Evolutionary conservation across 495 filamentous ascomycete genomes (phyloP).

Genomic region (Aspergillus haitiensis): DNA sequence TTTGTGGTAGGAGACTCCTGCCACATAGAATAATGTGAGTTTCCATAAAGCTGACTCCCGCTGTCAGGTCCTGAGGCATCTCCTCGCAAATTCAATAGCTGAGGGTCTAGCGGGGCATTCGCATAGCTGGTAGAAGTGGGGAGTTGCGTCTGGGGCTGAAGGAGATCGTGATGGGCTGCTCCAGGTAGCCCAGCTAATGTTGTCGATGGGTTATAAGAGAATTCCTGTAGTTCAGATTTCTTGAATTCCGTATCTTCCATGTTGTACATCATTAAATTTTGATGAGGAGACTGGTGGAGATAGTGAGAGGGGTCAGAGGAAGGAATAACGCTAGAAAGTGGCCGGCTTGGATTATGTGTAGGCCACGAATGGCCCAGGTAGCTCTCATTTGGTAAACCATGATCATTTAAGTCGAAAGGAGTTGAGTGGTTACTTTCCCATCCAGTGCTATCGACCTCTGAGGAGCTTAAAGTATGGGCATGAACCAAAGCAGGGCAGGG

Average conservation of each 20-base stretch:
- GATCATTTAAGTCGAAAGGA: slow-evolving; percentile 34
- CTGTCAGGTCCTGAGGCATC: slow-evolving; percentile 11
- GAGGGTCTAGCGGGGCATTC: slow-evolving; percentile 47
- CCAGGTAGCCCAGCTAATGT: slow-evolving; percentile 55
- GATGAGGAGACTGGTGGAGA: slow-evolving; percentile 56
- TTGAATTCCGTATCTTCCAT: slow-evolving; percentile 35
- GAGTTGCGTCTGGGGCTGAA: slow-evolving; percentile 38
- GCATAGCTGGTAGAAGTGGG: slow-evolving; percentile 22
- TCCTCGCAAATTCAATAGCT: slow-evolving; percentile 37
- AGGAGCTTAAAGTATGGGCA: slow-evolving; percentile 28
- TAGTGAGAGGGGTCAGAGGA: slow-evolving; percentile 57
- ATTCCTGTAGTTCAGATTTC: slow-evolving; percentile 33
- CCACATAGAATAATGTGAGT: slow-evolving; percentile 23
- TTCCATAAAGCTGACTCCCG: slow-evolving; percentile 17
- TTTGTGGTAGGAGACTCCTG: slow-evolving; percentile 20
- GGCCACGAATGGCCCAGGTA: slow-evolving; percentile 37
- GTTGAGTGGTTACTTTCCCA: slow-evolving; percentile 37
- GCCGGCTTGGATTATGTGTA: slow-evolving; percentile 60
- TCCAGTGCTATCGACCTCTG: slow-evolving; percentile 30
- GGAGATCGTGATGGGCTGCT: slow-evolving; percentile 52
- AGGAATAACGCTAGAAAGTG: slow-evolving; percentile 55
- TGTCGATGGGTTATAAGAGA: slow-evolving; percentile 35
- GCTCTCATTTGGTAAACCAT: slow-evolving; percentile 27
- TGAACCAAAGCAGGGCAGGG: slow-evolving; percentile 28
- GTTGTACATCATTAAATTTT: slow-evolving; percentile 29